A percentile compares a stretch with the other conserved stretches of the same genome.
Evolutionary conservation across 345 rosid species (phyloP).

Genomic region (Populus euphratica): DNA sequence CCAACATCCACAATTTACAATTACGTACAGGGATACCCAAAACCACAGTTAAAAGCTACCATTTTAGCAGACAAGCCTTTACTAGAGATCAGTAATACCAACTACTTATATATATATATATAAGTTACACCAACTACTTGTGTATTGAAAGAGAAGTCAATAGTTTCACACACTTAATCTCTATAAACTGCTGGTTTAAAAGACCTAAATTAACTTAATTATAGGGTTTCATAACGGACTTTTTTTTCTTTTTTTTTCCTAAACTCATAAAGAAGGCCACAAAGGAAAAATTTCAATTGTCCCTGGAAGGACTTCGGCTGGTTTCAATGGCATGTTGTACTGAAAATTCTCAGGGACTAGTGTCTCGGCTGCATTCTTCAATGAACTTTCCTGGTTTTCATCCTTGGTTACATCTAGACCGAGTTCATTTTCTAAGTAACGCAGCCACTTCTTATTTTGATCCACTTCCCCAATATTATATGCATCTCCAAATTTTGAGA

Average conservation of each 20-base stretch:
- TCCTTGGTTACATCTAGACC: slow-evolving; percentile 41
- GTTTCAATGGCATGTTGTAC: background rate
- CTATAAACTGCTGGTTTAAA: background rate
- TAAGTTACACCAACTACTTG: background rate
- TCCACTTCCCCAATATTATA: slow-evolving; percentile 25
- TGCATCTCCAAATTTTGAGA: slow-evolving; percentile 20
- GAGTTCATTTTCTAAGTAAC: slow-evolving; percentile 60
- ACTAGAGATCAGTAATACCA: too few relatives aligned
- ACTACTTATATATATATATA: background rate
- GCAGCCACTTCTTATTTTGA: slow-evolving; percentile 45
- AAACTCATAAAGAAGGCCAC: slow-evolving; percentile 10
- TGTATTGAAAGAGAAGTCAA: background rate
- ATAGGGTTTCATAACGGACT: background rate
- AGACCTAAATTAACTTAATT: background rate
- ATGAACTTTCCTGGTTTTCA: background rate
- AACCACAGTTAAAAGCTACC: background rate
- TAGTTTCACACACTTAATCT: background rate
- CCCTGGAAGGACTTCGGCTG: background rate
- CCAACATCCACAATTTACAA: background rate
- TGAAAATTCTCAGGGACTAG: slow-evolving; percentile 3
- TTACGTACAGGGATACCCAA: background rate
- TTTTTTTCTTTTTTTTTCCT: background rate
- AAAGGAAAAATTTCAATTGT: background rate
- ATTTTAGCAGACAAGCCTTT: background rate
- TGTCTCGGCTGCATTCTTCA: background rate